Base-by-base conservation (phyloP, 495 filamentous ascomycete genomes). In the Neurospora pannonica region DNA sequence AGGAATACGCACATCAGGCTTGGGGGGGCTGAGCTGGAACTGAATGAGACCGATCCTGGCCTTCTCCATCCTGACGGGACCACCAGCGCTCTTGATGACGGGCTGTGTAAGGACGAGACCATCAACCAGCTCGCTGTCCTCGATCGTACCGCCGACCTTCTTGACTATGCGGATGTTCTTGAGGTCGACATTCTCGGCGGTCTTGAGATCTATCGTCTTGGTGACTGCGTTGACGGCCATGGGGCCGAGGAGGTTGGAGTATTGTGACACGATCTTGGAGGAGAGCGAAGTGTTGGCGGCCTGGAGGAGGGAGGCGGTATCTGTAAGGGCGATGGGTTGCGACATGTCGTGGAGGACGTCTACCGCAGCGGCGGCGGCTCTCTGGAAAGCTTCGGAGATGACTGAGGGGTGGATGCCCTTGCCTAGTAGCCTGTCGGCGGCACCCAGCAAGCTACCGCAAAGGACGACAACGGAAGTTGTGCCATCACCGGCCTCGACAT, bases 381-480 rank as follows among this genome's bases (percentile, higher is more conserved):
- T 89, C 84, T 99, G 96, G 88, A 99, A 99, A 28, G 95, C 91
- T 81, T 99, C 96, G 71, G 97, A 94, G 81, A 99, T 98, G 85
- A 98, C 90, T 48, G 97, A 97, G 76, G 96, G 96, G 86, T 98
- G 97, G 81, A 99, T 94, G 80, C 93, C 95, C 87, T 98, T 98
- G 77, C 83, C 84, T 70, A 99, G 85, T 83, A 99, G 85, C 78
- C 92, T 87, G 82, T 99, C 96, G 76, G 96, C 96, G 24, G 96
- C 96, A 74, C 94, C 97, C 54, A 99, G 88, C 76, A 99, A 84
- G 83, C 94, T 97, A 76, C 96, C 96, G 77, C 93, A 94, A 82
- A 99, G 97, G 73, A 99, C 96, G 70, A 99, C 96, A 11, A 99
- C 96, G 5, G 96, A 98, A 42, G 96, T 99, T 73, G 96, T 99